phyloP scores from a whole-genome alignment of 2,329 filamentous ascomycete species.

The Beauveria bassiana region DNA sequence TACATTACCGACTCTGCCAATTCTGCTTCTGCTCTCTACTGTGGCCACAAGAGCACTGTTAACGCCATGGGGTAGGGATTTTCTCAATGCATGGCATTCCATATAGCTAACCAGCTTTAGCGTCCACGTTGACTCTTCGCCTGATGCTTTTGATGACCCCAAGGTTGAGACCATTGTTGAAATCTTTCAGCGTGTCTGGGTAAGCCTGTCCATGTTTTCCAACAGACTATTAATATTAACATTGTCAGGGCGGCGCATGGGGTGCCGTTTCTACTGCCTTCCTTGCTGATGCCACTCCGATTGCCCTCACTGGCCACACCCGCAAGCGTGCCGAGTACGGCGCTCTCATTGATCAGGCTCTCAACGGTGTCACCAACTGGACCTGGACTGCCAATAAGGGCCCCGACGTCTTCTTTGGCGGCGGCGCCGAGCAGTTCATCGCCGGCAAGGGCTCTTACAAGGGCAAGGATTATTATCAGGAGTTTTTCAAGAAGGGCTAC shows the following conservation, averaged over 20 bases:
- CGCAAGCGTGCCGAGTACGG: conserved; percentile 62
- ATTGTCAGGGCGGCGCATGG: conserved; percentile 42
- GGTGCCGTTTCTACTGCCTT: conserved; percentile 72
- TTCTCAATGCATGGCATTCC: background rate
- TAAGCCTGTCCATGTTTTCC: conserved; percentile 28
- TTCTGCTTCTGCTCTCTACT: conserved; percentile 73
- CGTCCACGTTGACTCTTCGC: conserved; percentile 70
- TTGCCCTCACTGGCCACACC: conserved; percentile 65
- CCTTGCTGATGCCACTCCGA: conserved; percentile 75
- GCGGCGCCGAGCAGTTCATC: conserved; percentile 75
- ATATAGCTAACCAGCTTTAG: conserved; percentile 19
- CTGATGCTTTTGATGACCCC: conserved; percentile 69
- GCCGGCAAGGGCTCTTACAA: conserved; percentile 56
- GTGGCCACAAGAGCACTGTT: conserved; percentile 75
- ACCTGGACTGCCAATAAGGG: conserved; percentile 69
- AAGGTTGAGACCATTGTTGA: conserved; percentile 81
- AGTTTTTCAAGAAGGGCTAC: conserved; percentile 68
- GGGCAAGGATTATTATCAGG: conserved; percentile 70
- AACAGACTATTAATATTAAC: conserved; percentile 10
- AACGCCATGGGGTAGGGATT: conserved; percentile 62
- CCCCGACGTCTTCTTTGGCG: conserved; percentile 76
- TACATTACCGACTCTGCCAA: conserved; percentile 87
- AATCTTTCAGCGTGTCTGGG: conserved; percentile 63
- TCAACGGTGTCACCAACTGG: conserved; percentile 72
- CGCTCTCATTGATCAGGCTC: conserved; percentile 65